Evolutionary conservation across 2,329 filamentous ascomycete genomes (phyloP).

Genomic region (Paraphoma sp.): DNA sequence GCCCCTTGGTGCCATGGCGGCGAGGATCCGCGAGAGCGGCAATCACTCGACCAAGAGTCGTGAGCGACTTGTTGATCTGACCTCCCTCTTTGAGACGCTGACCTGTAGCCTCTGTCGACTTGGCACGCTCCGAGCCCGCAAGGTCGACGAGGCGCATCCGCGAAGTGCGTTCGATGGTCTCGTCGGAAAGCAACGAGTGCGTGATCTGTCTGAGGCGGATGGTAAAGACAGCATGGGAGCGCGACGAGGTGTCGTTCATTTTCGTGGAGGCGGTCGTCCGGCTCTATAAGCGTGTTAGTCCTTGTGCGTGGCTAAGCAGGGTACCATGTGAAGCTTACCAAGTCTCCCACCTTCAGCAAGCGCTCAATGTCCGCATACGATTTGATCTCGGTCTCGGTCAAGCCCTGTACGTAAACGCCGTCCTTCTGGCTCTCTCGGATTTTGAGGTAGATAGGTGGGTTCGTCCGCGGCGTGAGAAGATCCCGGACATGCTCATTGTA

Average conservation of each 20-base stretch:
- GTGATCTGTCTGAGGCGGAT: constrained; percentile 98
- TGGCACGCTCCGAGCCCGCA: constrained; percentile 92
- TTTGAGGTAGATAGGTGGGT: constrained; percentile 89
- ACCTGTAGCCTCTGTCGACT: constrained; percentile 93
- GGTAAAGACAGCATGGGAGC: constrained; percentile 96
- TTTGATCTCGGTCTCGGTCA: constrained; percentile 91
- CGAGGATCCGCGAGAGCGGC: constrained; percentile 82
- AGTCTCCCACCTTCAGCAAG: constrained; percentile 88
- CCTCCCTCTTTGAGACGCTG: constrained; percentile 89
- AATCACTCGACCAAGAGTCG: constrained; percentile 93
- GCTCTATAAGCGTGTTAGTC: constrained; percentile 54
- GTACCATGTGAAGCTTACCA: constrained; percentile 38
- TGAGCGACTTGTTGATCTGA: constrained; percentile 99
- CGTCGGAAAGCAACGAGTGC: constrained; percentile 95
- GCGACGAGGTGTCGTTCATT: constrained; percentile 98
- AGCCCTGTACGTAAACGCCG: constrained; percentile 94
- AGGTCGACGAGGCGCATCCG: constrained; percentile 95
- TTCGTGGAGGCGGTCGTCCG: constrained; percentile 93
- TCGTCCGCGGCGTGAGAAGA: constrained; percentile 79
- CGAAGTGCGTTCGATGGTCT: constrained; percentile 92
- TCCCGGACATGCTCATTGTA: constrained; percentile 99
- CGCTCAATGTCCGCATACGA: constrained; percentile 86
- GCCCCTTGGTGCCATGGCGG: constrained; percentile 46
- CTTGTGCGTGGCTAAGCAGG: background rate
- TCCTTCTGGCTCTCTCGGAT: constrained; percentile 95